Evolutionary conservation across 768 basidiomycete genomes (phyloP), one percentile per base, ranked within the genome.

Genomic region (Trametes sanguinea): DNA sequence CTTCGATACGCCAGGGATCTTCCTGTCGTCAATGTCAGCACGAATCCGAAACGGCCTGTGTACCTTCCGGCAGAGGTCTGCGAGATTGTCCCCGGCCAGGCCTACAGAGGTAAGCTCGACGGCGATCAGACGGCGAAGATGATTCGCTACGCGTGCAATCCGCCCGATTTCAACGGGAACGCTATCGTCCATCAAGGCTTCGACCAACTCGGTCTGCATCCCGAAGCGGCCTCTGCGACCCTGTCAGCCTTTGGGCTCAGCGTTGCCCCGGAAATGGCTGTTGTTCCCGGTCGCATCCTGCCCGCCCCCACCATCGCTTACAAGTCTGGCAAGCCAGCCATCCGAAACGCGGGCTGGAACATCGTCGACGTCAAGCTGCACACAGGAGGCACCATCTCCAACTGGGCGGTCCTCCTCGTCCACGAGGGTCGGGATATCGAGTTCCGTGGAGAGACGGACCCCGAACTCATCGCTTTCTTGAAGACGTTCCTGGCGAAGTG

Each of bases 291-390:
- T 2, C 83, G 92, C 14, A 81, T 89, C 60, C 81, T 94, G 1
- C 76, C 75, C 0, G 74, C 87, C 0, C 92, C 92, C 0, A 61
- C 64, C 1, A 67, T 93, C 52, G 75, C 76, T 2, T 94, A 94
- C 68, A 76, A 73, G 40, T 73, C 65, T 4, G 85, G 83, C 2
- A 69, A 58, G 72, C 56, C 72, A 2, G 78, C 74, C 13, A 80
- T 85, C 6, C 74, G 68, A 39, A 83, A 87, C 35, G 92, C 86
- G 0, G 81, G 83, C 42, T 94, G 92, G 92, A 93, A 93, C 63
- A 86, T 92, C 54, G 70, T 87, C 37, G 79, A 87, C 27, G 86
- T 89, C 56, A 84, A 85, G 68, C 92, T 94, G 68, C 84, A 86
- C 37, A 69, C 67, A 0, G 84, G 84, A 0, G 87, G 79, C 0